Evolutionary conservation across 2,329 filamentous ascomycete genomes (phyloP), one percentile per base, ranked within the genome.

Genomic region (Ascochyta pisi): DNA sequence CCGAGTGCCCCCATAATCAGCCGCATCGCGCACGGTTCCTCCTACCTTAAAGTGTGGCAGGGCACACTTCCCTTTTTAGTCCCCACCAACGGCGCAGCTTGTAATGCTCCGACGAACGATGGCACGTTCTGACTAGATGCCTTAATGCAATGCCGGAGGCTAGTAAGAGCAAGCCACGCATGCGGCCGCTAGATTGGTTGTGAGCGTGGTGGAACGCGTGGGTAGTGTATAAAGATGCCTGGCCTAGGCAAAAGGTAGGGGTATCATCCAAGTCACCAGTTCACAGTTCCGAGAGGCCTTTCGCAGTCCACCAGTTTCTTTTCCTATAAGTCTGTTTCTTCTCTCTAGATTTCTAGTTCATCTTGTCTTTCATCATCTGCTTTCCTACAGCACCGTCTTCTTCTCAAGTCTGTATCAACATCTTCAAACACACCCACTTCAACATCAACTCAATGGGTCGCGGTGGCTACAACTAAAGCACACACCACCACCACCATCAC

Each of bases 401-500:
- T 7, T 9, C 29, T 33, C 33, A 35, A 35, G 4, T 8, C n/a
- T 31, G 33, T 46, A 24, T 37, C 15, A 16, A 23, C 35, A 37
- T 40, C 37, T 23, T 26, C 23, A 31, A 31, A 19, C n/a, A 35
- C 22, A 33, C 19, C 6, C 15, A 15, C 27, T 26, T 37, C 26
- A 46, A 19, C 5, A 19, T 26, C 34, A 19, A 38, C 26, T 26
- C 41, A 40, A 73, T 73, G 70, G 71, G 72, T 61, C 72, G 72
- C 45, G 72, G 60, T 49, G 68, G 68, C 51, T 70, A 70, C 65
- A 70, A 61, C 56, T 62, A 61, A 54, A 43, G 47, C 47, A 37
- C 23, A 23, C 39, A 29, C n/a, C 15, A 34, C 27, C 19, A 15
- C 33, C n/a, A 31, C 23, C 16, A 15, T 23, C n/a, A 31, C 23